Base-by-base conservation (phyloP, 176 grass and related monocot species). In the Cocos nucifera region DNA sequence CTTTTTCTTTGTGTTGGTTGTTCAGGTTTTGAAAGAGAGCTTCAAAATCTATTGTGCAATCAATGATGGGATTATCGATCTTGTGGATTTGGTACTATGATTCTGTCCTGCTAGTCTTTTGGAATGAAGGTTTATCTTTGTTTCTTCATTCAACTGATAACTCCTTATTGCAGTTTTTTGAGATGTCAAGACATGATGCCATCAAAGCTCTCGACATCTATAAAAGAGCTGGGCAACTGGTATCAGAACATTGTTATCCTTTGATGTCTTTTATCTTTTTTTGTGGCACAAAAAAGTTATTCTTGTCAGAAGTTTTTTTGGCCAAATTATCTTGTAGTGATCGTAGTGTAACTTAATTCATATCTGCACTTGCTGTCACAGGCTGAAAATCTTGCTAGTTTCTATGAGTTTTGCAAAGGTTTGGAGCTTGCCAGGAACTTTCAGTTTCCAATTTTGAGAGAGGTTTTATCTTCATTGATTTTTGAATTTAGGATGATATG, bases 1-100 rank as follows among this genome's bases (percentile, higher is more conserved):
- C 26, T 20, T 19, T 32, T 66, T 27, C 16, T 23, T 39, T 9
- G 32, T 67, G 59, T 22, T 4, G 10, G 30, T 68, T 14, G 27
- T 19, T 51, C 59, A 94, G 89, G 75, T 86, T 58, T n/a, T 87
- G 56, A 95, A 90, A 78, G 91, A 90, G 73, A 95, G 86, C 74
- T 95, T 90, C 67, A 95, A 83, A 69, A 85, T 90, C 3, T 95
- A 95, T 19, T 95, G 91, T 28, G 74, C 86, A n/a, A 63, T 95
- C 17, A 95, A 89, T 19, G 90, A 89, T 74, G 86, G 90, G 24
- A 86, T 95, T 70, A 86, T 95, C 63, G 86, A 86, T 52, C 80
- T 90, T 61, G 83, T 95, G 23, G 91, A 95, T 18, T 48, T 84
- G 86, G 91, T 90, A 79, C 6, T 53, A 21, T 5, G 22, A 5